Percentiles rank a stretch among this genome's conserved stretches.
phyloP scores from a whole-genome alignment of 306 rosid species.

The Pterocarpus santalinus region DNA sequence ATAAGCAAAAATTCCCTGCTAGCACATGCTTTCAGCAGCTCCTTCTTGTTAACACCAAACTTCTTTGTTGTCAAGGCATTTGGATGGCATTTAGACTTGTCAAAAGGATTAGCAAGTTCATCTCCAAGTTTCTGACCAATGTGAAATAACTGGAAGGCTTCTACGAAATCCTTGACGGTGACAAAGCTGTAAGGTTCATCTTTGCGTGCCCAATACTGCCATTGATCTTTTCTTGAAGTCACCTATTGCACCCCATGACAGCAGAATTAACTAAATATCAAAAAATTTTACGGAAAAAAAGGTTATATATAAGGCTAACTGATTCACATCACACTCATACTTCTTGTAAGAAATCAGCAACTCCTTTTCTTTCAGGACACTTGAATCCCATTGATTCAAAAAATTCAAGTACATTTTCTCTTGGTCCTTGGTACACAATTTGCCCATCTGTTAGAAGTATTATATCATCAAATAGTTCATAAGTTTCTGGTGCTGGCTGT shows the following conservation, averaged over 20 bases:
- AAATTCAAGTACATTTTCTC: slow-evolving; percentile 63
- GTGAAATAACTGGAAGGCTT: slow-evolving; percentile 78
- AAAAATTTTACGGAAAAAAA: neutral
- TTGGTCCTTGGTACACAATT: slow-evolving; percentile 62
- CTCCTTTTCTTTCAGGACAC: slow-evolving; percentile 77
- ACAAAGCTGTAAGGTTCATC: slow-evolving; percentile 79
- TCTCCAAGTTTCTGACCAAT: slow-evolving; percentile 81
- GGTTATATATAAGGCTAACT: neutral
- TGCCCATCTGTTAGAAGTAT: slow-evolving; percentile 65
- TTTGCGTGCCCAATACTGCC: slow-evolving; percentile 80
- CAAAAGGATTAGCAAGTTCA: slow-evolving; percentile 75
- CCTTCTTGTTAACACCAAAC: slow-evolving; percentile 76
- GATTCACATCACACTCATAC: slow-evolving; percentile 39
- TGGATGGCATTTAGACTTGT: slow-evolving; percentile 70
- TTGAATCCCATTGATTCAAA: slow-evolving; percentile 80
- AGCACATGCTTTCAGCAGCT: slow-evolving; percentile 74
- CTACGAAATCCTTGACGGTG: slow-evolving; percentile 68
- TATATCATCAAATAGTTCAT: slow-evolving; percentile 79
- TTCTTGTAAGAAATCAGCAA: slow-evolving; percentile 63
- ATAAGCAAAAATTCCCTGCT: slow-evolving; percentile 85
- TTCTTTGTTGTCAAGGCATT: slow-evolving; percentile 70
- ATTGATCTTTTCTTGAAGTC: slow-evolving; percentile 75
- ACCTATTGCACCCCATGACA: slow-evolving; percentile 48
- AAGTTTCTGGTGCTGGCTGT: slow-evolving; percentile 97
- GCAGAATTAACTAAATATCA: slow-evolving; percentile 16